Evolutionary conservation across 768 basidiomycete genomes (phyloP).

Genomic region (Termitomyces bulborhizus): DNA sequence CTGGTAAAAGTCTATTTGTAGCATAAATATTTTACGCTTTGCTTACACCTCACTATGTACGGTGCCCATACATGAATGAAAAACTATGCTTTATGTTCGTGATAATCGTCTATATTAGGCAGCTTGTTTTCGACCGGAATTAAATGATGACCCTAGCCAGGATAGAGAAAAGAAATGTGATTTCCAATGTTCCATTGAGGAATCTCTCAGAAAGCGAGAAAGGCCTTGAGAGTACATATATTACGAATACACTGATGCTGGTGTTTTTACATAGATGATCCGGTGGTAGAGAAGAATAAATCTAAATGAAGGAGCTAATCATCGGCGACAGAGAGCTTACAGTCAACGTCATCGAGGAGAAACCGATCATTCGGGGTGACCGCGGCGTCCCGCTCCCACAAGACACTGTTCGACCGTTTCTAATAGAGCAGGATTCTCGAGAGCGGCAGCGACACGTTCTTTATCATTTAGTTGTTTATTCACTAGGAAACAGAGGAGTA

Average conservation of each 20-base stretch:
- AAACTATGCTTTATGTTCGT: not conserved
- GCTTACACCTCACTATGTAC: not conserved
- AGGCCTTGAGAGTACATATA: not conserved
- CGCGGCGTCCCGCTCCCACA: conserved; percentile 26
- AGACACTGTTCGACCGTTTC: conserved; percentile 77
- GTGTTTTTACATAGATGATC: not conserved
- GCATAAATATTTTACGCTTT: conserved; percentile 5
- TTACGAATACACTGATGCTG: not conserved
- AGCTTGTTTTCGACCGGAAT: not conserved
- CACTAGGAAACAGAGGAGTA: conserved; percentile 39
- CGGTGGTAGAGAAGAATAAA: not conserved
- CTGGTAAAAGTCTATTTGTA: conserved; percentile 12
- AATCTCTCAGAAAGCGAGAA: too few species aligned
- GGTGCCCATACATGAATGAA: not conserved
- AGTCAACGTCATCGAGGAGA: not conserved
- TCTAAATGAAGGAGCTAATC: conserved; percentile 10
- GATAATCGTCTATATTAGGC: too few species aligned
- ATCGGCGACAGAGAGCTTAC: not conserved
- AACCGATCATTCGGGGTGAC: conserved; percentile 15
- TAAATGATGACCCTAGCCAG: not conserved
- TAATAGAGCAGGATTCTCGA: conserved; percentile 85
- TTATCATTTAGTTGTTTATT: conserved; percentile 99
- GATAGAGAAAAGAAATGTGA: not conserved
- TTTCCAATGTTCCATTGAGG: not conserved
- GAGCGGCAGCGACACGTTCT: conserved; percentile 93